Percentiles rank a stretch among this genome's conserved stretches.
phyloP scores from a whole-genome alignment of 352 stramenopile genomes.

The Phytophthora pisi region DNA sequence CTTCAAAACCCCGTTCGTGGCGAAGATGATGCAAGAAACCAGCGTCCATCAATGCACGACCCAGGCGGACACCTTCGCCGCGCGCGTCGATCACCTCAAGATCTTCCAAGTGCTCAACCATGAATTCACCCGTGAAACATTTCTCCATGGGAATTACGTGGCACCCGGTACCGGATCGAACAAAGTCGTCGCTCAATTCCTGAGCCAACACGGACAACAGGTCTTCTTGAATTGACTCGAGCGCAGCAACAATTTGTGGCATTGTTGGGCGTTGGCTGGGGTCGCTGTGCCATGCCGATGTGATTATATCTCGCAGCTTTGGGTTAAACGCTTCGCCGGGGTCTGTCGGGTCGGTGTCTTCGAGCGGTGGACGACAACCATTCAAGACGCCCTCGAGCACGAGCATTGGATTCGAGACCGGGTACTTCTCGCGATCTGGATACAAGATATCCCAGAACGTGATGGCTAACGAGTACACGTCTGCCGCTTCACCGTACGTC shows the following conservation, averaged over 20 bases:
- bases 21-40: slow-evolving; percentile 59
- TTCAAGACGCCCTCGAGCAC: slow-evolving; percentile 59
- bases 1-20: slow-evolving; percentile 47
- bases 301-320: slow-evolving; percentile 64
- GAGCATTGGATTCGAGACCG: slow-evolving; percentile 43
- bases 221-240: slow-evolving; percentile 76
- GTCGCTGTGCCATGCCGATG: slow-evolving; percentile 58
- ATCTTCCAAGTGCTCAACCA: slow-evolving; percentile 47
- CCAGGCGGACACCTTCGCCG: slow-evolving; percentile 49
- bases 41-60: slow-evolving; percentile 65
- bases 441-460: slow-evolving; percentile 81
- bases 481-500: slow-evolving; percentile 64
- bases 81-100: slow-evolving; percentile 27
- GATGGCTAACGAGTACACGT: slow-evolving; percentile 76
- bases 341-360: slow-evolving; percentile 17
- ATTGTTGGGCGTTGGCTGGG: slow-evolving; percentile 53
- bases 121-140: slow-evolving; percentile 38
- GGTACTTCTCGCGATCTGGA: slow-evolving; percentile 56
- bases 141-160: slow-evolving; percentile 23
- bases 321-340: slow-evolving; percentile 29
- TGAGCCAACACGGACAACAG: slow-evolving; percentile 47
- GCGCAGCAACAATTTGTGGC: slow-evolving; percentile 43
- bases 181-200: slow-evolving; percentile 52
- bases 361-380: slow-evolving; percentile 52
- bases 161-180: slow-evolving; percentile 22